Evolutionary conservation across 805 yeast species (phyloP).

Genomic region (Candida dendrica): DNA sequence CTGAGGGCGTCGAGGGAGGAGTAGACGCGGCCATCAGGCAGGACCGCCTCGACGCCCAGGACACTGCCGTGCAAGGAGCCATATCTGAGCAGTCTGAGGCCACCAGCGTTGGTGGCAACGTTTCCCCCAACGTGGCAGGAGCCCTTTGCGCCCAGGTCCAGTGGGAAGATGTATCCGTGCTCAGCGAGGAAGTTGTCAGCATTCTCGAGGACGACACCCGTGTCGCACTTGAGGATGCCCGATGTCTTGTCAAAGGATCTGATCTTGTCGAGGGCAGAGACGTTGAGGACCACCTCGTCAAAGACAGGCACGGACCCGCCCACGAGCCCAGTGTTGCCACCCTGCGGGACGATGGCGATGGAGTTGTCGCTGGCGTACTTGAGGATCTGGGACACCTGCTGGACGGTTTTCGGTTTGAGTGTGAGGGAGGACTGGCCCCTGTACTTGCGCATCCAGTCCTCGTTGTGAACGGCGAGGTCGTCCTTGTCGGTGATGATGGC

Average conservation of each 20-base stretch:
- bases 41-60: slow-evolving; percentile 85
- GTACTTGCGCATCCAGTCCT: slow-evolving; percentile 93
- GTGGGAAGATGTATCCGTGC: slow-evolving; percentile 84
- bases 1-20: slow-evolving; percentile 79
- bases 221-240: slow-evolving; percentile 84
- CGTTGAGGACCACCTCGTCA: slow-evolving; percentile 77
- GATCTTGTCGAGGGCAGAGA: slow-evolving; percentile 65
- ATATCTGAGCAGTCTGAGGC: slow-evolving; percentile 76
- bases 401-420: slow-evolving; percentile 73
- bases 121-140: slow-evolving; percentile 95
- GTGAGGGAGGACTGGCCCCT: slow-evolving; percentile 80
- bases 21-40: slow-evolving; percentile 80
- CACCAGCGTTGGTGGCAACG: slow-evolving; percentile 96
- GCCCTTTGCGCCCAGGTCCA: slow-evolving; percentile 94
- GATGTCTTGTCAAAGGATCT: slow-evolving; percentile 75
- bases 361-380: slow-evolving; percentile 71
- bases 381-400: slow-evolving; percentile 69
- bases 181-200: slow-evolving; percentile 77
- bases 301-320: slow-evolving; percentile 92
- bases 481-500: slow-evolving; percentile 46
- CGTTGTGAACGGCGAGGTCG: slow-evolving; percentile 68
- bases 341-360: slow-evolving; percentile 90
- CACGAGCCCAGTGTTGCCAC: slow-evolving; percentile 94
- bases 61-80: slow-evolving; percentile 93
- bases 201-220: slow-evolving; percentile 81